phyloP scores from a whole-genome alignment of 805 yeast genomes.

The Yarrowia bubula region DNA sequence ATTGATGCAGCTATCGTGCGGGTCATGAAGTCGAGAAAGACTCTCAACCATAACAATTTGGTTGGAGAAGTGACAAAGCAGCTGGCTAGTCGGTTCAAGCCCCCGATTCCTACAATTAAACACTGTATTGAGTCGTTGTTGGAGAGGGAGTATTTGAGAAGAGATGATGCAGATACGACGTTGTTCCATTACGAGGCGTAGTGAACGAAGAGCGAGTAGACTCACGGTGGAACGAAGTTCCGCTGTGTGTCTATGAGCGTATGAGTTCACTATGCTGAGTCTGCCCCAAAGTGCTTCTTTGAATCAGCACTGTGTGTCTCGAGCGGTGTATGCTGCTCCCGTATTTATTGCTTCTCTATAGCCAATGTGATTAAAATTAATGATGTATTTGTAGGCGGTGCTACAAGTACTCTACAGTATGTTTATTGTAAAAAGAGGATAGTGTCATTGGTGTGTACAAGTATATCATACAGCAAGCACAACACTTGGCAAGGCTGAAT shows the following conservation, averaged over 20 bases:
- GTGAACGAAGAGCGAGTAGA: not conserved
- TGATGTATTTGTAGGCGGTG: not conserved
- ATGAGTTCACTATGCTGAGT: too few relatives aligned
- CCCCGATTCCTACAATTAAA: slow-evolving; percentile 65
- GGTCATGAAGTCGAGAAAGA: slow-evolving; percentile 73
- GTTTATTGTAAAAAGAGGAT: too few relatives aligned
- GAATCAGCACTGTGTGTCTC: too few relatives aligned
- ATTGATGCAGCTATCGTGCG: slow-evolving; percentile 85
- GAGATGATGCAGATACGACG: slow-evolving; percentile 60
- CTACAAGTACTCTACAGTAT: too few relatives aligned
- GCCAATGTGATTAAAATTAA: not conserved
- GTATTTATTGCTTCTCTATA: slow-evolving; percentile 1
- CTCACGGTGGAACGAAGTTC: too few relatives aligned
- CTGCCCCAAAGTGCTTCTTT: too few relatives aligned
- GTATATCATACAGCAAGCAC: too few relatives aligned
- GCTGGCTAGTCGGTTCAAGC: slow-evolving; percentile 61
- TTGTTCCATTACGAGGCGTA: slow-evolving; percentile 66
- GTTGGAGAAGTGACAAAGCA: slow-evolving; percentile 63
- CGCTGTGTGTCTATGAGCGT: too few relatives aligned
- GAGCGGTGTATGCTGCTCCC: not conserved
- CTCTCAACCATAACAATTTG: slow-evolving; percentile 60
- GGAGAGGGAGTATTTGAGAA: slow-evolving; percentile 75
- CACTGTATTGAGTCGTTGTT: slow-evolving; percentile 69
- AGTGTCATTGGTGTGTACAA: too few relatives aligned
- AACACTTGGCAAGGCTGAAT: too few relatives aligned